phyloP scores from a whole-genome alignment of 352 stramenopile species.

The Phytophthora cryptogea region DNA sequence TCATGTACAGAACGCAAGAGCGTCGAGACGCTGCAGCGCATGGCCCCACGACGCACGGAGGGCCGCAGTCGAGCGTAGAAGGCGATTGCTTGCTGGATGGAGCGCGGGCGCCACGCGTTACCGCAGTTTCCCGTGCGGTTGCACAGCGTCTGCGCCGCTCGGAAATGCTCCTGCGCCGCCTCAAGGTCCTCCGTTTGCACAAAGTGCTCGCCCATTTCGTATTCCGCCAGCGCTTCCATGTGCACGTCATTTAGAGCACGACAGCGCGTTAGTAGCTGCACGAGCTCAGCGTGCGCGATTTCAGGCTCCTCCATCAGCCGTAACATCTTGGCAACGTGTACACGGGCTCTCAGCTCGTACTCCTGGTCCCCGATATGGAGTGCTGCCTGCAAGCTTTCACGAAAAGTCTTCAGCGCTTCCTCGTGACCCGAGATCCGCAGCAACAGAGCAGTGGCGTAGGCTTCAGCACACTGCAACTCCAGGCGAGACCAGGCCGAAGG shows the following conservation, averaged over 20 bases:
- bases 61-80: slow-evolving; percentile 54
- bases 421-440: slow-evolving; percentile 38
- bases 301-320: slow-evolving; percentile 44
- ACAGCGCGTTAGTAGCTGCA: slow-evolving; percentile 43
- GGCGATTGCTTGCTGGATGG: slow-evolving; percentile 54
- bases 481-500: slow-evolving; percentile 24
- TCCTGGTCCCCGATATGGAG: slow-evolving; percentile 36
- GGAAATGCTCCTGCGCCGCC: slow-evolving; percentile 46
- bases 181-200: slow-evolving; percentile 43
- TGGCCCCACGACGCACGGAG: slow-evolving; percentile 34
- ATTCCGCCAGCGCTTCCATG: slow-evolving; percentile 57
- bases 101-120: slow-evolving; percentile 40
- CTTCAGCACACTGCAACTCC: slow-evolving; percentile 54
- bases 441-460: slow-evolving; percentile 40
- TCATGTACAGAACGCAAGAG: slow-evolving; percentile 12
- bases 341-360: slow-evolving; percentile 51
- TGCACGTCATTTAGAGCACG: slow-evolving; percentile 35
- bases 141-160: slow-evolving; percentile 42
- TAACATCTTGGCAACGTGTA: slow-evolving; percentile 44
- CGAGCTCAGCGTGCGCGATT: slow-evolving; percentile 45
- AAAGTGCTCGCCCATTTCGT: slow-evolving; percentile 52
- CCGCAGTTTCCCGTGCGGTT: slow-evolving; percentile 50
- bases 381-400: slow-evolving; percentile 47
- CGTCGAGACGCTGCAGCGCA: slow-evolving; percentile 32
- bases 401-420: slow-evolving; percentile 52